Percentiles rank a stretch among this genome's conserved stretches.
Conservation (phyloP, 2,329 filamentous ascomycete species). For the Ophiosphaerella narmari region DNA sequence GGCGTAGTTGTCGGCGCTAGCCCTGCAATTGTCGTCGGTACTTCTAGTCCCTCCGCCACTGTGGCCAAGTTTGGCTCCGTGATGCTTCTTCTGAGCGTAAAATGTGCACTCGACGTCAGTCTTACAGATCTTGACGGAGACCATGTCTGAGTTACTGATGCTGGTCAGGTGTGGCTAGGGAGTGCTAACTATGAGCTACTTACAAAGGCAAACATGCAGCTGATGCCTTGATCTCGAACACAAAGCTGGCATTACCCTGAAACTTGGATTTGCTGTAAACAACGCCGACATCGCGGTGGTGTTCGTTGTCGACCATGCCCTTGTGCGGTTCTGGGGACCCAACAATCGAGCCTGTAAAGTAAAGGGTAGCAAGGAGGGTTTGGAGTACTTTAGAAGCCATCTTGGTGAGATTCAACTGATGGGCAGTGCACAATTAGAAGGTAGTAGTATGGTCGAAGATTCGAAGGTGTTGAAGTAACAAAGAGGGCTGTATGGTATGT, state of each 20-base stretch:
- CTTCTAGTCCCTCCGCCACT: background rate
- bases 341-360: background rate
- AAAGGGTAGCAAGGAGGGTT: background rate
- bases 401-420: too few relatives aligned
- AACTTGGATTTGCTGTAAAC: slow-evolving; percentile 14
- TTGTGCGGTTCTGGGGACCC: slow-evolving; percentile 15
- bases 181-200: background rate
- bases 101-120: slow-evolving; percentile 10
- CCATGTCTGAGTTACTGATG: slow-evolving; percentile 2
- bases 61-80: background rate
- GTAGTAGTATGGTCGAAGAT: too few relatives aligned
- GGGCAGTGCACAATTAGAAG: too few relatives aligned
- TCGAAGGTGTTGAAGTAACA: too few relatives aligned
- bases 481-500: too few relatives aligned
- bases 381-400: too few relatives aligned
- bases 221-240: slow-evolving; percentile 15
- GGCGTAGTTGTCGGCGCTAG: background rate
- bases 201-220: slow-evolving; percentile 15
- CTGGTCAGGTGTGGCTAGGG: background rate
- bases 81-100: slow-evolving; percentile 2
- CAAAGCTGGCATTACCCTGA: slow-evolving; percentile 7
- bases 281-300: slow-evolving; percentile 21
- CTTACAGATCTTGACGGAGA: slow-evolving; percentile 17
- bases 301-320: slow-evolving; percentile 23
- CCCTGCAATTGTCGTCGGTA: background rate